Conservation (phyloP, 176 grass and related monocot genomes). For the Eleusine coracana region DNA sequence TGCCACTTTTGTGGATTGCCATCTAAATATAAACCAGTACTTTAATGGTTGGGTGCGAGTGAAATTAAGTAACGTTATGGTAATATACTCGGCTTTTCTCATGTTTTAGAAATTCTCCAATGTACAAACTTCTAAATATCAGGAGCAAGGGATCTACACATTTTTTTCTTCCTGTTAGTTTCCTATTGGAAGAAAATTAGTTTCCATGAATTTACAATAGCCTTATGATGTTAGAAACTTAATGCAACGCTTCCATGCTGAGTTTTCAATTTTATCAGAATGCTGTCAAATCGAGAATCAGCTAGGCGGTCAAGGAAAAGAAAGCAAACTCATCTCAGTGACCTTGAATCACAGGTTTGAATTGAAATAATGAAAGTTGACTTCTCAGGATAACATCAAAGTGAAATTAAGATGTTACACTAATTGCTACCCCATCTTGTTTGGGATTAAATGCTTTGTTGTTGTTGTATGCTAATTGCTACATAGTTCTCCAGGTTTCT, state of each 20-base stretch:
- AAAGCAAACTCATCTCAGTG: conserved; percentile 78
- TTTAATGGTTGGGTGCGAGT: conserved; percentile 3
- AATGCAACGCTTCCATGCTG: conserved; percentile 6
- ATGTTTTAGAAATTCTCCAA: background rate
- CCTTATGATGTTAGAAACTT: conserved; percentile 15
- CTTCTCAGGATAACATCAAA: conserved; percentile 6
- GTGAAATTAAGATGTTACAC: conserved; percentile 1
- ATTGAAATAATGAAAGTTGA: conserved; percentile 6
- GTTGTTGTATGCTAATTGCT: conserved; percentile 32
- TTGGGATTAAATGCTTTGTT: too few species aligned
- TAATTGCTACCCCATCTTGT: conserved; percentile 27
- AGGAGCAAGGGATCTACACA: background rate
- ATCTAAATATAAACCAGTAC: conserved; percentile 13
- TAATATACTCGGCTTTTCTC: background rate
- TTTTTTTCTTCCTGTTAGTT: background rate
- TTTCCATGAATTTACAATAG: background rate
- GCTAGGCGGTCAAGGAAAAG: conserved; percentile 88
- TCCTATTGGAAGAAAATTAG: background rate
- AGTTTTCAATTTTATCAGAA: conserved; percentile 48
- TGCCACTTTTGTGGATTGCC: background rate
- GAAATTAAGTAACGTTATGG: background rate
- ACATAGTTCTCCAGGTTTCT: conserved; percentile 55
- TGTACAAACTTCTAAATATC: background rate
- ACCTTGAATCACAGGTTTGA: conserved; percentile 76
- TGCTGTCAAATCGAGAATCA: conserved; percentile 93